Conservation (phyloP, 306 rosid genomes). For the Senna siamea region DNA sequence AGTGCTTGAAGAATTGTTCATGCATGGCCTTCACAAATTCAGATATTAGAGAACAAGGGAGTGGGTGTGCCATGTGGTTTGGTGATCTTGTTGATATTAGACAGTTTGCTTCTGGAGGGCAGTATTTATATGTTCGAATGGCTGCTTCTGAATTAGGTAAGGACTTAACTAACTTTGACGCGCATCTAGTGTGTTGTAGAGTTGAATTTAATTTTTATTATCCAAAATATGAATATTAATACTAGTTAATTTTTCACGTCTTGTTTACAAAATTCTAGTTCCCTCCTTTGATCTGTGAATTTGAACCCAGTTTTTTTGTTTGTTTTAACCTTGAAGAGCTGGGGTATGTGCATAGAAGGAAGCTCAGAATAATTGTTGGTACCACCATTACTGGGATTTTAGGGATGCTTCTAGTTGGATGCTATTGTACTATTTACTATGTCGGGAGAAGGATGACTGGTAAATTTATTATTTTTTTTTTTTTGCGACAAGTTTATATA, state of each 20-base stretch:
- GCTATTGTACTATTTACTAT: background rate
- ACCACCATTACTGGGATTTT: slow-evolving; percentile 2
- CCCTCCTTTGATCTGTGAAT: background rate
- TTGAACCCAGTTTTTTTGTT: background rate
- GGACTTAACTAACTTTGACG: background rate
- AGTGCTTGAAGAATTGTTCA: slow-evolving; percentile 31
- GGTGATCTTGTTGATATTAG: slow-evolving; percentile 15
- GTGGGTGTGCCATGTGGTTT: slow-evolving; percentile 36
- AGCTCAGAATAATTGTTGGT: background rate
- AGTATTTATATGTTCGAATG: slow-evolving; percentile 25
- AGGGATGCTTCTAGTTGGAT: slow-evolving; percentile 1
- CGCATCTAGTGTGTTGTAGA: too few species aligned
- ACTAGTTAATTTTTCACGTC: background rate
- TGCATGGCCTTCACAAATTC: slow-evolving; percentile 34
- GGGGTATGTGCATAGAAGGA: background rate
- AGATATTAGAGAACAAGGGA: slow-evolving; percentile 25
- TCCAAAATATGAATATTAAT: too few species aligned
- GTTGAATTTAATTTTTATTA: too few species aligned
- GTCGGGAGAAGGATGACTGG: background rate
- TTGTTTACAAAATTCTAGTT: background rate
- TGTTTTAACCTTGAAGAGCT: slow-evolving; percentile 2
- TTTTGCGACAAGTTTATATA: too few species aligned
- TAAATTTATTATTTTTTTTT: background rate
- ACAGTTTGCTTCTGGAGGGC: slow-evolving; percentile 2
- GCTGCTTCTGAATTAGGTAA: slow-evolving; percentile 27